Percentiles rank a stretch among this genome's conserved stretches.
Evolutionary conservation across 768 basidiomycete genomes (phyloP).

Genomic region (Zangia roseola): DNA sequence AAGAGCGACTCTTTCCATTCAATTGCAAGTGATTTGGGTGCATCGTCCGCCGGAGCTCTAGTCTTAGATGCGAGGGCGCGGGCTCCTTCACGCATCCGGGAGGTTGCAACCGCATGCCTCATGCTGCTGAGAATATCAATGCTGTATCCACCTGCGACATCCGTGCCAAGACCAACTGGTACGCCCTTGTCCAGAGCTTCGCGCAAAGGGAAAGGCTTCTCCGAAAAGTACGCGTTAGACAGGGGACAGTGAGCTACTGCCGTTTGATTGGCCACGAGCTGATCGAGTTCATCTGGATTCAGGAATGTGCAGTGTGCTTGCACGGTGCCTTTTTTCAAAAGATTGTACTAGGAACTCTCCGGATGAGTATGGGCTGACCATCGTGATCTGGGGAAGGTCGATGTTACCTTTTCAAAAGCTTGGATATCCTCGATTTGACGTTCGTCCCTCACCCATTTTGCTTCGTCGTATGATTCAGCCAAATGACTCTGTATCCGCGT

Average conservation of each 20-base stretch:
- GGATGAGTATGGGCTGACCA: slow-evolving; percentile 9
- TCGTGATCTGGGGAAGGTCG: neutral
- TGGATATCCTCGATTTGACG: slow-evolving; percentile 69
- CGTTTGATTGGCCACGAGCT: slow-evolving; percentile 49
- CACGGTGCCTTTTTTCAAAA: slow-evolving; percentile 64
- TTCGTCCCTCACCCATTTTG: slow-evolving; percentile 64
- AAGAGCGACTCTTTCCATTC: slow-evolving; percentile 83
- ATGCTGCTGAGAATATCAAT: slow-evolving; percentile 76
- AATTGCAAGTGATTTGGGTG: slow-evolving; percentile 42
- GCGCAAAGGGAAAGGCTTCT: slow-evolving; percentile 62
- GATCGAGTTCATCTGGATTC: slow-evolving; percentile 45
- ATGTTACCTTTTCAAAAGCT: slow-evolving; percentile 63
- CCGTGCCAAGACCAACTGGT: slow-evolving; percentile 78
- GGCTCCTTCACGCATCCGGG: slow-evolving; percentile 64
- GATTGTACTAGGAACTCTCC: slow-evolving; percentile 42
- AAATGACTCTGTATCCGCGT: slow-evolving; percentile 78
- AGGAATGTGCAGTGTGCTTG: slow-evolving; percentile 93
- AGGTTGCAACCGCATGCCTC: slow-evolving; percentile 73
- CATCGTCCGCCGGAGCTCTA: neutral
- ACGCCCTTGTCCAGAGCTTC: slow-evolving; percentile 67
- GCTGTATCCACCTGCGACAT: slow-evolving; percentile 85
- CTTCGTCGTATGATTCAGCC: slow-evolving; percentile 75
- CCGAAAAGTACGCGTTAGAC: slow-evolving; percentile 86
- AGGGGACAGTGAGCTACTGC: slow-evolving; percentile 86
- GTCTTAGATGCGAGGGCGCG: slow-evolving; percentile 27